Base-by-base conservation (phyloP, 306 rosid species). In the Malus sieversii region DNA sequence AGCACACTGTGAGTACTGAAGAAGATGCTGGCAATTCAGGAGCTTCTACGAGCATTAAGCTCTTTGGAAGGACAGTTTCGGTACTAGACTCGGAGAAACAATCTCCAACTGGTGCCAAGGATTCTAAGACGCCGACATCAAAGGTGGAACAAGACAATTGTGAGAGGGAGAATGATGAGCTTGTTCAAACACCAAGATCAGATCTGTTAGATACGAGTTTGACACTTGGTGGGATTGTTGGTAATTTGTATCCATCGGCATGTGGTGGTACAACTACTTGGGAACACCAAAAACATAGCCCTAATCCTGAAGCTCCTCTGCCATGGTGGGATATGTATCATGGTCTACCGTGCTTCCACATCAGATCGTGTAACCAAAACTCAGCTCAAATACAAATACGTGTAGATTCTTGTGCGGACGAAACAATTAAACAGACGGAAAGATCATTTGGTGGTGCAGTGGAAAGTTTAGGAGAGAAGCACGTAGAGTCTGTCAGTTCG, bases 31-130 rank as follows among this genome's bases (percentile, higher is more conserved):
- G 70, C 45, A 61, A 51, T 8, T 55, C 20, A n/a, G 75, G 78
- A 65, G 59, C 58, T 6, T 42, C 73, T 66, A 42, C 78, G 20
- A 87, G 88, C 69, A 87, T 95, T 55, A 95, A 90, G 87, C 92
- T 95, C 62, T 95, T 95, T 79, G 99, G 99, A 71, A 89, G 86
- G 80, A 90, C 90, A 48, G 83, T 95, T 62, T 79, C 78, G 62
- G 78, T 90, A 66, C 44, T 78, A 18, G 97, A 74, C 60, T 32
- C 45, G 67, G 84, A 71, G 77, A 84, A 66, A 77, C 72, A 82
- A 63, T 40, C 76, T 44, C 67, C 76, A 53, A 35, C 73, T 29
- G 81, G 68, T 53, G 77, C 79, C 2, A 83, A 83, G 75, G 80
- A 66, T 22, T 44, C 23, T 35, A 80, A 77, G 72, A 63, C 76